These are phyloP conservation scores for Plasmodium sp. DNA, from an alignment of 169 alveolate genomes.

Conservation along the genomic window DNA sequence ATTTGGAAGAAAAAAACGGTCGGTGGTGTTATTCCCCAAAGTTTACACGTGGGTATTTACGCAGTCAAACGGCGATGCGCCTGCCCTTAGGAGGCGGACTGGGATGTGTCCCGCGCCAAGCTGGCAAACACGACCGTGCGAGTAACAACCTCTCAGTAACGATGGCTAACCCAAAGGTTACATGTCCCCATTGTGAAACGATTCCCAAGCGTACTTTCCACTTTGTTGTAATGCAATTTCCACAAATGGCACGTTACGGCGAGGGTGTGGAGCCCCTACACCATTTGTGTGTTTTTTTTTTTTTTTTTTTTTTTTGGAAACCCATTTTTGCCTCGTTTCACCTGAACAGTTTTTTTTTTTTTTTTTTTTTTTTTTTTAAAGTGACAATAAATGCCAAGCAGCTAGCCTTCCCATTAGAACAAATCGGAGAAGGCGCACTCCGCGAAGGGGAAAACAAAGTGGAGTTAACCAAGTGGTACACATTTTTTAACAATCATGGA, in stretches of 20 bases:
- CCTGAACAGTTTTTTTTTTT: not conserved
- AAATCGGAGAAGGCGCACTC: not conserved
- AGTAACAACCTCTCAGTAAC: not conserved
- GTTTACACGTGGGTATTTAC: not conserved
- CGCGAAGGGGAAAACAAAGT: not conserved
- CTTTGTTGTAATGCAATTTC: not conserved
- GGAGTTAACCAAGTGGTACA: not conserved
- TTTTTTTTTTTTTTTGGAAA: not conserved
- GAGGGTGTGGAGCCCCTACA: not conserved
- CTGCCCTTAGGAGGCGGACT: not conserved
- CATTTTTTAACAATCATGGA: not conserved
- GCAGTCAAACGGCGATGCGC: not conserved
- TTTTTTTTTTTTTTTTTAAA: not conserved
- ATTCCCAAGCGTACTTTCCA: not conserved
- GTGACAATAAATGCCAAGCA: not conserved
- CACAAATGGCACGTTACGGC: not conserved
- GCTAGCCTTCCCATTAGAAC: not conserved
- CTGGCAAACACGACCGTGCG: not conserved
- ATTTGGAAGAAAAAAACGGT: not conserved
- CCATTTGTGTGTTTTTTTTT: not conserved
- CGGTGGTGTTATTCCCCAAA: not conserved
- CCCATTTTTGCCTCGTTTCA: not conserved
- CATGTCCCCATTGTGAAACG: not conserved
- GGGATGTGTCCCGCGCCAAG: not conserved
- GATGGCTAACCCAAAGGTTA: not conserved